A percentile compares a stretch with the other conserved stretches of the same genome.
These are phyloP conservation scores for Pleurotus platypus DNA, from an alignment of 768 basidiomycete species.

Conservation along the genomic window DNA sequence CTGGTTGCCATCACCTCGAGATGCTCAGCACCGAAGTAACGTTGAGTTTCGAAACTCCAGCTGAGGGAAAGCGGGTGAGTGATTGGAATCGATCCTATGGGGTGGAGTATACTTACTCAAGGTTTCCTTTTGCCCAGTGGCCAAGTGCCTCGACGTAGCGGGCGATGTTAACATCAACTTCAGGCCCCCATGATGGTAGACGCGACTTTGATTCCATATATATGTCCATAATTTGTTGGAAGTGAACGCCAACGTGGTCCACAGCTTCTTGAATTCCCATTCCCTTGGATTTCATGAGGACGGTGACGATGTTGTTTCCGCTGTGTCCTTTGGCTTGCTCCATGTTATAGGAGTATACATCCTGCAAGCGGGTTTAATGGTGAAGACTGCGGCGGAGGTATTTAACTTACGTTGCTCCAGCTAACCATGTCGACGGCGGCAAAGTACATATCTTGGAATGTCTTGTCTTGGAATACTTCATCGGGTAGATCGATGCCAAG, in stretches of 20 bases:
- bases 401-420: conserved; percentile 60
- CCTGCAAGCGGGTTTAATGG: not conserved
- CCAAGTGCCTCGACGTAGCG: conserved; percentile 54
- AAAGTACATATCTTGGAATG: conserved; percentile 50
- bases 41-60: conserved; percentile 68
- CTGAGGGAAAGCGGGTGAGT: conserved; percentile 21
- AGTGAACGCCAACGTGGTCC: conserved; percentile 53
- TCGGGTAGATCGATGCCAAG: conserved; percentile 63
- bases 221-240: conserved; percentile 43
- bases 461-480: conserved; percentile 53
- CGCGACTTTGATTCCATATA: conserved; percentile 43
- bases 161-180: conserved; percentile 46
- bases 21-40: conserved; percentile 62
- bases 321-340: conserved; percentile 61
- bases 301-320: conserved; percentile 67
- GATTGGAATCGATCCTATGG: conserved; percentile 6
- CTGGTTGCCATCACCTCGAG: conserved; percentile 47
- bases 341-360: conserved; percentile 21
- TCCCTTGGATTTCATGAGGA: conserved; percentile 55
- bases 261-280: conserved; percentile 56
- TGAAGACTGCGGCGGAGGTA: not conserved
- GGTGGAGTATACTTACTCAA: conserved; percentile 34
- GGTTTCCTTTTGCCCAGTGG: conserved; percentile 60
- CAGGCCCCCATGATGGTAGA: conserved; percentile 45
- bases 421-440: conserved; percentile 64